Conservation (phyloP, 2,329 filamentous ascomycete genomes). For the Balansia obtecta region DNA sequence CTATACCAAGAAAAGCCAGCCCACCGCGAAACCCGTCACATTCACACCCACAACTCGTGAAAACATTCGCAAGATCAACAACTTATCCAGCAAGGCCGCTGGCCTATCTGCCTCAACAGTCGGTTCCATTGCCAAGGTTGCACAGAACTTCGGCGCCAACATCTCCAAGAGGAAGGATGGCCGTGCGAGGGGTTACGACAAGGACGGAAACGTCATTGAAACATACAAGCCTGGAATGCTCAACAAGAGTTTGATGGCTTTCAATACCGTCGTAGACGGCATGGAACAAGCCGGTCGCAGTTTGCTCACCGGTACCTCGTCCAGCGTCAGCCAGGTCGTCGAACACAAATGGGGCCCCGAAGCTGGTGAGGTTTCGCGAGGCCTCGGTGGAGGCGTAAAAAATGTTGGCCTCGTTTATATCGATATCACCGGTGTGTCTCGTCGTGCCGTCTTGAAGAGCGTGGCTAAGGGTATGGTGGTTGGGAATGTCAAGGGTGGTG, state of each 20-base stretch:
- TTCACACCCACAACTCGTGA: conserved; percentile 79
- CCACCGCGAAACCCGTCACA: conserved; percentile 67
- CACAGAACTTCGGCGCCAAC: conserved; percentile 78
- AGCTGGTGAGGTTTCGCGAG: conserved; percentile 63
- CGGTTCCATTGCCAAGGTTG: conserved; percentile 67
- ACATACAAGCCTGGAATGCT: conserved; percentile 80
- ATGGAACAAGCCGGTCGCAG: conserved; percentile 78
- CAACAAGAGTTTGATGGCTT: conserved; percentile 95
- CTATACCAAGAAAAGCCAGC: conserved; percentile 71
- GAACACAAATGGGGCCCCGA: conserved; percentile 82
- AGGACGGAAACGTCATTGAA: conserved; percentile 52
- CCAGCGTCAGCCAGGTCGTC: conserved; percentile 75
- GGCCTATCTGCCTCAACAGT: conserved; percentile 76
- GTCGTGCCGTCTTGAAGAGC: conserved; percentile 80
- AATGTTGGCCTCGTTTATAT: conserved; percentile 97
- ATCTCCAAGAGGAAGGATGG: conserved; percentile 43
- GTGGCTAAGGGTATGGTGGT: conserved; percentile 96
- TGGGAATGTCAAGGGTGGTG: conserved; percentile 61
- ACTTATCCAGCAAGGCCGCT: conserved; percentile 68
- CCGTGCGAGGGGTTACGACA: conserved; percentile 47
- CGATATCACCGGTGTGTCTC: conserved; percentile 83
- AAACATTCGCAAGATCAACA: conserved; percentile 79
- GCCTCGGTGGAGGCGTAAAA: conserved; percentile 77
- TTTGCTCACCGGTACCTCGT: conserved; percentile 60
- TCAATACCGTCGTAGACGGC: conserved; percentile 86